phyloP scores from a whole-genome alignment of 805 yeast species.

The Metschnikowia matae region DNA sequence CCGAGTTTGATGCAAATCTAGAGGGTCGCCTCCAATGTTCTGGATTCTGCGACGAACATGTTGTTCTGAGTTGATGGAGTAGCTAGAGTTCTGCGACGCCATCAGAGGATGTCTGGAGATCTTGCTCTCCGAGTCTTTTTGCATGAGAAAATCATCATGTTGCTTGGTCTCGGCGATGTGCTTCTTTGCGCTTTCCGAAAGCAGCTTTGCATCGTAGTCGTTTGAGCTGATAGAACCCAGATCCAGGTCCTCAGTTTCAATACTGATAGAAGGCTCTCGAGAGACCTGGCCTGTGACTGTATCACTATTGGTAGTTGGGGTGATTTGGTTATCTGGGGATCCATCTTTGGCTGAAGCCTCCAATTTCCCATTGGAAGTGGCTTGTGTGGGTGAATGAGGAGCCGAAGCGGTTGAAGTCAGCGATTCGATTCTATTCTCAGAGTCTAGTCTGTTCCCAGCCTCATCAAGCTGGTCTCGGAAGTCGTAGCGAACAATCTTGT shows the following conservation, averaged over 20 bases:
- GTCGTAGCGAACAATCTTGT: constrained; percentile 66
- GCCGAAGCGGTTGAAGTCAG: neutral
- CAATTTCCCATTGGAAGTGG: neutral
- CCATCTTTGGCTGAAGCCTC: neutral
- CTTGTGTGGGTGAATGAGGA: neutral
- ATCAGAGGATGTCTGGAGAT: constrained; percentile 6
- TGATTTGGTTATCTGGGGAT: neutral
- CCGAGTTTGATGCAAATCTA: constrained; percentile 12
- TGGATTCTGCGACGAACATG: constrained; percentile 1
- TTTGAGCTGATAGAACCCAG: constrained; percentile 2
- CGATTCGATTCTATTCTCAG: neutral
- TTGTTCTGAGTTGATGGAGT: neutral
- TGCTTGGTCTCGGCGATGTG: constrained; percentile 10
- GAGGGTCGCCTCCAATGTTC: constrained; percentile 2
- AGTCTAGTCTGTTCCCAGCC: neutral
- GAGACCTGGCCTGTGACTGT: neutral
- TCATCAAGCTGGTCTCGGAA: constrained; percentile 41
- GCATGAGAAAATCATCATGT: constrained; percentile 21
- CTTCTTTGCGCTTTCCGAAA: neutral
- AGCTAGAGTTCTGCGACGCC: neutral
- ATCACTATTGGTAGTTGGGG: neutral
- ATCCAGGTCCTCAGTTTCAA: neutral
- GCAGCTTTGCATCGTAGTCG: neutral
- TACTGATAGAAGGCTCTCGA: neutral
- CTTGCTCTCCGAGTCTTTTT: constrained; percentile 7